phyloP scores from a whole-genome alignment of 495 filamentous ascomycete genomes.

The Glonium stellatum region DNA sequence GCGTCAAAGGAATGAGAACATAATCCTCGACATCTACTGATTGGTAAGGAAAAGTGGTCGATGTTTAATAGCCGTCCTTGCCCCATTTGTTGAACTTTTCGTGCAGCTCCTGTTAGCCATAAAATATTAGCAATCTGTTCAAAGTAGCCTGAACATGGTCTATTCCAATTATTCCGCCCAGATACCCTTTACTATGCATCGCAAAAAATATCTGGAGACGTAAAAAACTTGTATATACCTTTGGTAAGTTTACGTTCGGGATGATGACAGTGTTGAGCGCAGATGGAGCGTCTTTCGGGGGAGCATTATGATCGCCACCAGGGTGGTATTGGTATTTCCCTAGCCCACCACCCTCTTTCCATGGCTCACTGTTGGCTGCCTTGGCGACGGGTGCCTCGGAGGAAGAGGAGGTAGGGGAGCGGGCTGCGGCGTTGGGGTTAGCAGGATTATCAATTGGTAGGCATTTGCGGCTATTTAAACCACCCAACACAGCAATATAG shows the following conservation, averaged over 20 bases:
- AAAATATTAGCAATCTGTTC: background rate
- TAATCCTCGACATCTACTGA: background rate
- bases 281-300: constrained; percentile 82
- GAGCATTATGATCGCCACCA: constrained; percentile 67
- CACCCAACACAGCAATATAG: background rate
- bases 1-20: constrained; percentile 4
- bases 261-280: constrained; percentile 91
- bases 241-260: constrained; percentile 85
- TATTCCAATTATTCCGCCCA: too few relatives aligned
- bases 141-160: background rate
- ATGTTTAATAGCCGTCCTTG: constrained; percentile 58
- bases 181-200: too few relatives aligned
- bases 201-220: too few relatives aligned
- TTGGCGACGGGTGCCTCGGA: constrained; percentile 75
- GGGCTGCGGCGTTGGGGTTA: constrained; percentile 44
- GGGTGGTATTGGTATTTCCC: constrained; percentile 92
- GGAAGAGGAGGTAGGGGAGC: constrained; percentile 74
- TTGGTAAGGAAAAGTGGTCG: background rate
- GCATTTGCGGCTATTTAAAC: background rate
- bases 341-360: constrained; percentile 57
- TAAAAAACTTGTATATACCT: constrained; percentile 34
- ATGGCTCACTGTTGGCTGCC: constrained; percentile 72
- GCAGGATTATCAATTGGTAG: background rate
- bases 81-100: constrained; percentile 98
- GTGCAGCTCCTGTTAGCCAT: constrained; percentile 60